These are phyloP conservation scores for Neonectria hederae DNA, from an alignment of 2,329 filamentous ascomycete genomes.

Conservation along the genomic window DNA sequence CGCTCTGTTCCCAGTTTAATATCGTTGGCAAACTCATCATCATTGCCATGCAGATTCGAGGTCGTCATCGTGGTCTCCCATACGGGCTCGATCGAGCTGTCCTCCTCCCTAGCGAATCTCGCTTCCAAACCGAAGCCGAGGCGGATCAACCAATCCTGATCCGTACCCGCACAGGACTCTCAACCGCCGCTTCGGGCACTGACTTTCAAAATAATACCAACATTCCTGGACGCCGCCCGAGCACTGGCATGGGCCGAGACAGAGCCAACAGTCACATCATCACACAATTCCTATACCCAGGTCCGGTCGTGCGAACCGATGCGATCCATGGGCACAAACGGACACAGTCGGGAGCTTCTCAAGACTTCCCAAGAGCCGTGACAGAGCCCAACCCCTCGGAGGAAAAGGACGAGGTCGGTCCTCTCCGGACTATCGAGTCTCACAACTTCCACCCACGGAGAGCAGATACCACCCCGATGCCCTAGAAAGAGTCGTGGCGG, in stretches of 20 bases:
- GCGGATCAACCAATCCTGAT: slow-evolving; percentile 54
- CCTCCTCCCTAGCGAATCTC: slow-evolving; percentile 65
- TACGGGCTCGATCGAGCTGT: slow-evolving; percentile 73
- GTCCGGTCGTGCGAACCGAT: slow-evolving; percentile 52
- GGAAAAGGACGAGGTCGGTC: slow-evolving; percentile 41
- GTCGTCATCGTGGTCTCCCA: slow-evolving; percentile 73
- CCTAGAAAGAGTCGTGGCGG: slow-evolving; percentile 33
- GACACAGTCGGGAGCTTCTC: slow-evolving; percentile 40
- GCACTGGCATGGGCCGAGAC: slow-evolving; percentile 50
- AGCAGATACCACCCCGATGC: slow-evolving; percentile 40
- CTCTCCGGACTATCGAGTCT: slow-evolving; percentile 39
- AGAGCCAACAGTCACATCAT: slow-evolving; percentile 55
- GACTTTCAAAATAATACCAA: slow-evolving; percentile 37
- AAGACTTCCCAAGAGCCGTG: slow-evolving; percentile 36
- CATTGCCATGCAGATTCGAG: slow-evolving; percentile 75
- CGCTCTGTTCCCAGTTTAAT: slow-evolving; percentile 84
- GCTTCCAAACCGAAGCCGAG: slow-evolving; percentile 63
- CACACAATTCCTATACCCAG: slow-evolving; percentile 59
- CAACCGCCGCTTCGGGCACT: slow-evolving; percentile 45
- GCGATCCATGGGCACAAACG: slow-evolving; percentile 42
- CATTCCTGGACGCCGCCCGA: slow-evolving; percentile 47
- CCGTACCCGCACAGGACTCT: slow-evolving; percentile 50
- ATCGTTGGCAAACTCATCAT: slow-evolving; percentile 76
- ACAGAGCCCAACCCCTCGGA: slow-evolving; percentile 43
- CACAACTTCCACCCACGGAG: slow-evolving; percentile 39